Evolutionary conservation across 176 grass and related monocot species (phyloP).

Genomic region (Alloteropsis semialata): DNA sequence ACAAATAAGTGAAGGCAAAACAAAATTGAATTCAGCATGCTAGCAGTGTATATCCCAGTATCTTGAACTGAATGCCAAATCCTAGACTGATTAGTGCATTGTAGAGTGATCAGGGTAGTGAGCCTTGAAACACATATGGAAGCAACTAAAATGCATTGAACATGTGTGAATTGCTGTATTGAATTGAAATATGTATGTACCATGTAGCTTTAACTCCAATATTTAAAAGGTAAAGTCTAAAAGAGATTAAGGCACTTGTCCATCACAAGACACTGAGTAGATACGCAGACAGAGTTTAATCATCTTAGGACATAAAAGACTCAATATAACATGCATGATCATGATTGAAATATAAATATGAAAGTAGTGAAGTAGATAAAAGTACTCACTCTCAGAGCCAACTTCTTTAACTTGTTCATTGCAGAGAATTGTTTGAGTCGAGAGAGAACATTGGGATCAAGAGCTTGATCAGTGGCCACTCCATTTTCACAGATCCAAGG

Average conservation of each 20-base stretch:
- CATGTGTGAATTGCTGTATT: neutral
- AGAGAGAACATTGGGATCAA: conserved; percentile 81
- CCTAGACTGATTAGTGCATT: neutral
- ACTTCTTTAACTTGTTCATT: conserved; percentile 93
- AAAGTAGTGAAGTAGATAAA: conserved; percentile 8
- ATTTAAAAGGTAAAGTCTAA: neutral
- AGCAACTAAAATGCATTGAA: neutral
- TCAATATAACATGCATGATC: neutral
- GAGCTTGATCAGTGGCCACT: conserved; percentile 50
- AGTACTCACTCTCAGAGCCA: conserved; percentile 75
- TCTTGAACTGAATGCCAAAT: neutral
- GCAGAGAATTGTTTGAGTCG: conserved; percentile 81
- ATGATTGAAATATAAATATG: neutral
- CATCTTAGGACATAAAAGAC: neutral
- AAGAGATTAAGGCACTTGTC: neutral
- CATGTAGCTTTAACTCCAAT: neutral
- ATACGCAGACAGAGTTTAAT: neutral
- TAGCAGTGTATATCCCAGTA: neutral
- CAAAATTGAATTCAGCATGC: neutral
- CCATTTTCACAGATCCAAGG: conserved; percentile 92
- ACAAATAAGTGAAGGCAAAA: neutral
- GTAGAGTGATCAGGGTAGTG: neutral
- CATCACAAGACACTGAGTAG: neutral
- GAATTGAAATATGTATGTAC: neutral
- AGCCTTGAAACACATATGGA: neutral